phyloP scores from a whole-genome alignment of 768 basidiomycete genomes.

The Leucocoprinus leucothites region DNA sequence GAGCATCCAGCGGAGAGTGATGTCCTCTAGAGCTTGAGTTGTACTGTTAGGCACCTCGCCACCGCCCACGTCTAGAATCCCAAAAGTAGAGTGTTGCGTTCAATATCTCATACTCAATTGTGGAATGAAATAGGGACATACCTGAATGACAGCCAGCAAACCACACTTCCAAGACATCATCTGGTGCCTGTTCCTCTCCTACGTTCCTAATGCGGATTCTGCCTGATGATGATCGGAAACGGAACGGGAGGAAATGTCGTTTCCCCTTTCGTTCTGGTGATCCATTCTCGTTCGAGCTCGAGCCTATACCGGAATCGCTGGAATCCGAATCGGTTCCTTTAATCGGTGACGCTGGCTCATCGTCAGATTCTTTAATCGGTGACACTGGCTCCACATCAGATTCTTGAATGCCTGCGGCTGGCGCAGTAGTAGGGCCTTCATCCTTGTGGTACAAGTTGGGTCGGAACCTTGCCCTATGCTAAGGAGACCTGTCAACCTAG shows the following conservation, averaged over 20 bases:
- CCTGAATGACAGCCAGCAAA: slow-evolving; percentile 73
- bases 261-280: slow-evolving; percentile 12
- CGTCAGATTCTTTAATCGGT: neutral
- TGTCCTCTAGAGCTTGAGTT: slow-evolving; percentile 47
- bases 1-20: slow-evolving; percentile 78
- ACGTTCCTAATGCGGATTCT: slow-evolving; percentile 10
- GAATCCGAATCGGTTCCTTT: neutral
- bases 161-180: slow-evolving; percentile 76
- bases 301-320: neutral
- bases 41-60: slow-evolving; percentile 47
- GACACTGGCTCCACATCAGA: neutral
- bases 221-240: neutral
- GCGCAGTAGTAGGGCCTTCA: slow-evolving; percentile 3
- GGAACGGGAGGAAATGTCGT: neutral
- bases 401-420: neutral
- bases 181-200: slow-evolving; percentile 13
- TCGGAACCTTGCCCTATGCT: slow-evolving; percentile 66
- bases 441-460: slow-evolving; percentile 61
- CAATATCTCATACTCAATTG: neutral
- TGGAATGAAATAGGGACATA: slow-evolving; percentile 28
- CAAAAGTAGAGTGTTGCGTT: neutral
- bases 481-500: neutral
- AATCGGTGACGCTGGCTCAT: too few species aligned
- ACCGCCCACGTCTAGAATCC: slow-evolving; percentile 82
- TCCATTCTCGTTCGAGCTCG: neutral